These are phyloP conservation scores for Blastobotrys serpentis DNA, from an alignment of 1,139 yeast species.

Conservation along the genomic window DNA sequence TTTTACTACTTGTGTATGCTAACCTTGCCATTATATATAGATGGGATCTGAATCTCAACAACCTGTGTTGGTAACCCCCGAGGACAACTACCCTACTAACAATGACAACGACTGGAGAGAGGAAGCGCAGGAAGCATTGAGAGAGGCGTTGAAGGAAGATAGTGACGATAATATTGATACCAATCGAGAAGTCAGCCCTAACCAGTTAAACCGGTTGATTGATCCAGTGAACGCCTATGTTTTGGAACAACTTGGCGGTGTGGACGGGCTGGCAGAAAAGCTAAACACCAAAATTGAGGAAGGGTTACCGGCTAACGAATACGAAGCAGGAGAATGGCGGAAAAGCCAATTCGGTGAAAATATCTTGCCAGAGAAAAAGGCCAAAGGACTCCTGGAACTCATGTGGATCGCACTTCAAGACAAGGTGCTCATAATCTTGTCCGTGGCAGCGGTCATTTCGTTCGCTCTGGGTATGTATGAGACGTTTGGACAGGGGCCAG, in stretches of 20 bases:
- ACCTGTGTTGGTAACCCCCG: background rate
- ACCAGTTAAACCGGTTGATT: constrained; percentile 38
- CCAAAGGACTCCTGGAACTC: constrained; percentile 64
- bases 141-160: constrained; percentile 6
- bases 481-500: constrained; percentile 80
- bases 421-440: constrained; percentile 78
- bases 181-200: constrained; percentile 31
- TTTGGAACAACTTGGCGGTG: constrained; percentile 34
- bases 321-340: constrained; percentile 23
- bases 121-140: constrained; percentile 10
- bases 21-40: too few relatives aligned
- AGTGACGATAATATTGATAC: background rate
- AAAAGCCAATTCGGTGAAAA: constrained; percentile 59
- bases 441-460: constrained; percentile 85
- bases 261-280: constrained; percentile 32
- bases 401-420: constrained; percentile 88
- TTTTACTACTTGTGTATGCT: too few relatives aligned
- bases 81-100: background rate
- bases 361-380: constrained; percentile 62
- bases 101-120: constrained; percentile 8
- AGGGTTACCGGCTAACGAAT: constrained; percentile 33
- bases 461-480: constrained; percentile 89
- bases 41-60: constrained; percentile 5
- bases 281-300: constrained; percentile 34
- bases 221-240: constrained; percentile 44